Base-by-base conservation (phyloP, 2,329 filamentous ascomycete genomes). In the Didymella pomorum region DNA sequence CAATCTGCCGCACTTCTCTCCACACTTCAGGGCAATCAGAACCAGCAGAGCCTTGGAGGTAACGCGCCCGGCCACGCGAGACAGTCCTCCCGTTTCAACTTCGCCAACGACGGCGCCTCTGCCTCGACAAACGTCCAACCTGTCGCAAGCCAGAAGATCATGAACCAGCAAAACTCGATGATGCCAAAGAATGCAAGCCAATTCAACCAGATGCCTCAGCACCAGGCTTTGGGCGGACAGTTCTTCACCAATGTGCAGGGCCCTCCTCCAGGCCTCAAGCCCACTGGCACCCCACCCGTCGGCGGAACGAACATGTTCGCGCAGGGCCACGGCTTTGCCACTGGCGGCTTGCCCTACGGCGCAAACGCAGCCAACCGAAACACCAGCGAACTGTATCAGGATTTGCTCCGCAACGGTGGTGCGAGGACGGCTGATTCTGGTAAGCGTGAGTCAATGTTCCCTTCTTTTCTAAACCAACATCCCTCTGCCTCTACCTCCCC, bases 381-480 rank as follows among this genome's bases (percentile, higher is more conserved):
- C 69, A 86, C 84, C 65, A 85, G 88, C 66, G 90, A 93, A 67
- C 86, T 96, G 80, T 76, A 76, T 68, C 90, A 93, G 77, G 91
- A 92, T 76, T 83, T 97, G 72, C 85, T 96, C 74, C 88, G 93
- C 72, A 86, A 86, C 72, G 85, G 85, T 76, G 87, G 85, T 77
- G 86, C 84, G 78, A 90, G 92, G 80, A 84, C 85, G 78, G 89
- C 91, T 80, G 93, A 96, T 82, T 86, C 88, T 80, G 89, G 88
- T 88, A 97, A 97, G 92, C 93, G 93, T 97, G 93, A 97, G 93
- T 97, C 90, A 85, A 89, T 92, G 85, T 90, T 93, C 87, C 91
- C 92, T 89, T 91, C 90, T 83, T 91, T 93, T 82, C 88, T 91
- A 81, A 91, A 91, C 79, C 90, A 93, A 84, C 90, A 89, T 82